These are phyloP conservation scores for Crucibulum cyathiforme DNA, from an alignment of 1,284 basidiomycete genomes.

Conservation along the genomic window DNA sequence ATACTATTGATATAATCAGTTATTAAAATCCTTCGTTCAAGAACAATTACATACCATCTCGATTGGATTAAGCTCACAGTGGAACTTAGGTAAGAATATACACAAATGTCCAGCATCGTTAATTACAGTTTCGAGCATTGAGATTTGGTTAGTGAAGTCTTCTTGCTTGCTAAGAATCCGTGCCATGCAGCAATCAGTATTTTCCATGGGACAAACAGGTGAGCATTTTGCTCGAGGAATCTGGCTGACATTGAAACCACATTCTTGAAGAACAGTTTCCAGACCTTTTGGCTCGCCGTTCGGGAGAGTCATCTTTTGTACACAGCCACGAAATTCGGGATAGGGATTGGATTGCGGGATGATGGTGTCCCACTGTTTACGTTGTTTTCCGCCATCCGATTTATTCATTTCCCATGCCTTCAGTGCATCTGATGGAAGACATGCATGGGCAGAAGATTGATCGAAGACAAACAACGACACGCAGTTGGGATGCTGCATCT, in stretches of 20 bases:
- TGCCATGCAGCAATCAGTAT: no score
- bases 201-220: neutral
- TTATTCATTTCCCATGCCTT: neutral
- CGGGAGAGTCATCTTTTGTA: neutral
- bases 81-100: no score
- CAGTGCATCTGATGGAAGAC: neutral
- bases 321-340: neutral
- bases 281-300: neutral
- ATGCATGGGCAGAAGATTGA: neutral
- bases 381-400: conserved; percentile 4
- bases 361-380: neutral
- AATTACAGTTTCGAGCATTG: neutral
- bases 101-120: neutral
- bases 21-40: neutral
- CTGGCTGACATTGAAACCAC: no score
- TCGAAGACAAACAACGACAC: conserved; percentile 1
- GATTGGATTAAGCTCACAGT: neutral
- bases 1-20: neutral
- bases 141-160: neutral
- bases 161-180: neutral
- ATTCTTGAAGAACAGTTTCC: neutral
- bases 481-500: neutral
- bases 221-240: neutral
- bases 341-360: neutral
- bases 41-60: neutral